These are phyloP conservation scores for Xanthoconium stramineum DNA, from an alignment of 768 basidiomycete species.

Conservation along the genomic window DNA sequence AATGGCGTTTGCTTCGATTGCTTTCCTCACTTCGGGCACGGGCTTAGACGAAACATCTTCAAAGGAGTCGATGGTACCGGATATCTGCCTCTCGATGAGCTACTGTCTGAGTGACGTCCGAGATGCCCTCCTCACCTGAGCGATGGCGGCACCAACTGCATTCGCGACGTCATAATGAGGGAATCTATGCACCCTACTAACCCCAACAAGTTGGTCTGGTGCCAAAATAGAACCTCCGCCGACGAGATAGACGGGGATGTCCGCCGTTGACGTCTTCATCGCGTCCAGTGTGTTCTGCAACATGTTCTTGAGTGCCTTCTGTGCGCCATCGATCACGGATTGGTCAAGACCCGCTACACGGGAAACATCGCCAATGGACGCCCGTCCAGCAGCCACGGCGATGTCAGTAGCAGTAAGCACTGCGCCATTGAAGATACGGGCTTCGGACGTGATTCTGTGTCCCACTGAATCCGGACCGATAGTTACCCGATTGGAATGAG, in stretches of 20 bases:
- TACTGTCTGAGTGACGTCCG: not conserved
- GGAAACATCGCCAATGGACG: constrained; percentile 29
- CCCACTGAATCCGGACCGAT: constrained; percentile 69
- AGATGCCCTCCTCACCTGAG: constrained; percentile 25
- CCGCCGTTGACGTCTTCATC: constrained; percentile 63
- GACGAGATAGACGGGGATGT: constrained; percentile 57
- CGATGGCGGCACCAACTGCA: constrained; percentile 55
- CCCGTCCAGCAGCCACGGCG: constrained; percentile 40
- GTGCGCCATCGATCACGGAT: constrained; percentile 33
- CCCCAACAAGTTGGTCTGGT: constrained; percentile 48
- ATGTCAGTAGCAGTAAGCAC: constrained; percentile 62
- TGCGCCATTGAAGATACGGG: constrained; percentile 53
- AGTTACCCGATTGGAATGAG: constrained; percentile 37
- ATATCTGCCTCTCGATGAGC: constrained; percentile 32
- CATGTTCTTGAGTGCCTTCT: constrained; percentile 39
- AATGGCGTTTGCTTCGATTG: constrained; percentile 40
- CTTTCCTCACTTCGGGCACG: constrained; percentile 29
- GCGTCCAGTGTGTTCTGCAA: constrained; percentile 50
- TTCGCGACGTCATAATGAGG: constrained; percentile 57
- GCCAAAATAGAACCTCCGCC: constrained; percentile 64
- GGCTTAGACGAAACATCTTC: constrained; percentile 37
- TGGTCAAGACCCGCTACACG: constrained; percentile 21
- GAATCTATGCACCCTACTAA: constrained; percentile 47
- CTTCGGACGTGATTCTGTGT: constrained; percentile 47
- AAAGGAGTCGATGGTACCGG: constrained; percentile 45